Conservation (phyloP, 129 eudicot species). For the Logfia minima region DNA sequence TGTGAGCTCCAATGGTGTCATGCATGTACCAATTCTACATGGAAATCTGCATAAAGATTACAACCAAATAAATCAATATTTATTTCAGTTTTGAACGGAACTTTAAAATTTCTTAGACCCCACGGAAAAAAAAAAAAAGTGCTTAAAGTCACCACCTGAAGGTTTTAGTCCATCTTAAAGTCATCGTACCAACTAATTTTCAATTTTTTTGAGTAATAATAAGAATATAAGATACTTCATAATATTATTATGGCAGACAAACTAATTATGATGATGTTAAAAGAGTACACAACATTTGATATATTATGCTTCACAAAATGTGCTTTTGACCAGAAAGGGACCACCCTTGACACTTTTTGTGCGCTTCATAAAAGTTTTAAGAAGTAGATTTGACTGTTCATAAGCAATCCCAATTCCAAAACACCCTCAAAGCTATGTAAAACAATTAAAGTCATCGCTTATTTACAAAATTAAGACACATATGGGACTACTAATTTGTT, state of each 20-base stretch:
- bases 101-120: neutral
- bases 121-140: neutral
- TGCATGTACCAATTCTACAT: constrained; percentile 60
- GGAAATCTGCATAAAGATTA: constrained; percentile 52
- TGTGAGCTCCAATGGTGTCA: constrained; percentile 56
- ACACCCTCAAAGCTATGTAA: constrained; percentile 9
- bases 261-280: neutral
- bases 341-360: neutral
- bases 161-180: neutral
- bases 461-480: neutral
- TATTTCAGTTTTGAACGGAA: neutral
- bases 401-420: neutral
- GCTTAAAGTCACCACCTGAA: neutral
- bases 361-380: neutral
- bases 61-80: neutral
- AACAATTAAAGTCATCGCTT: neutral
- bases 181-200: neutral
- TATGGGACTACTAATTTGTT: neutral
- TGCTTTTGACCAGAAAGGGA: constrained; percentile 1
- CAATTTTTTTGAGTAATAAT: neutral
- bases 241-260: too few species aligned
- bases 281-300: neutral
- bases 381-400: neutral
- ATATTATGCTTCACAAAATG: neutral
- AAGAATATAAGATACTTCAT: too few species aligned